Base-by-base conservation (phyloP, 192 early-diverging fungal genomes). In the Pecoramyces ruminantium region DNA sequence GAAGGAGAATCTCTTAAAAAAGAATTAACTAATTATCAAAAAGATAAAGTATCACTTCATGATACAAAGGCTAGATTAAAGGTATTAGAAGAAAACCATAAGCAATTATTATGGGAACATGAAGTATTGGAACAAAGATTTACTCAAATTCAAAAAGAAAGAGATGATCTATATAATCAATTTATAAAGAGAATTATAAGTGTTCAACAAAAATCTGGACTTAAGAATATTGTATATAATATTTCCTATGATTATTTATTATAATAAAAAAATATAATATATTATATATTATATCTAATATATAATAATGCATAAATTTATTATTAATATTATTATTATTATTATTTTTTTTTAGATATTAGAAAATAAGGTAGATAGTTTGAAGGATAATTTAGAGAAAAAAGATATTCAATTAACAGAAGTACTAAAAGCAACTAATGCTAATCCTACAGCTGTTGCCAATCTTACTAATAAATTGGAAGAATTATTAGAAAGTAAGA, bases 121-220 rank as follows among this genome's bases (percentile, higher is more conserved):
- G 90, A 92, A 84, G 90, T 92, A 28, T 79, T 90, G 78, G 87
- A 90, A 81, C 90, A 92, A 86, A 82, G 89, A 78, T 92, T 90
- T 79, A 81, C 86, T 2, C 89, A 91, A 84, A 85, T 90, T 16
- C 84, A 92, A 80, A 89, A 89, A 81, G 90, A 92, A 85, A 79
- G 89, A 67, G 90, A 91, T 78, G 90, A 87, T 81, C 83, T 92
- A 79, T 92, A 92, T 81, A 88, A 89, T 79, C 84, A 90, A 30
- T 92, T 92, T 84, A 88, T 92, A 25, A 88, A 91, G 79, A 77
- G 88, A 67, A 89, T 92, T 77, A 88, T 92, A 29, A 86, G 88
- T 29, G 90, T 90, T 80, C 90, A 92, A 83, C 90, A 92, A 83
- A 92, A 92, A 85, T 86, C 90, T 58, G 89, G 89, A 15, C 91